Conservation (phyloP, 495 filamentous ascomycete genomes). For the Aspergillus sclerotioniger region DNA sequence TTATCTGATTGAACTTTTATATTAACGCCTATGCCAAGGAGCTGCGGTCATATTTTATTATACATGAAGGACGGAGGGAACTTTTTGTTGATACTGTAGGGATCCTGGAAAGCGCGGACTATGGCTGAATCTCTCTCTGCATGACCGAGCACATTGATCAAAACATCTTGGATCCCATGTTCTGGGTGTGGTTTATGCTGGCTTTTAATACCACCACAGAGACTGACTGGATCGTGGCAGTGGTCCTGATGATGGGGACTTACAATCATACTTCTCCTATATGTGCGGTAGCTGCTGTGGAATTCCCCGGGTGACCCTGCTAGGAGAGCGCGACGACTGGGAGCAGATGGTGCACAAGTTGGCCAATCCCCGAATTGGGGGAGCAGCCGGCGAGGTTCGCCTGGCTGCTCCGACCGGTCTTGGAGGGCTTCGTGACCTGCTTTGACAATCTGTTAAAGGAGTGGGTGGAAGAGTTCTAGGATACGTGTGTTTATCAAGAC, state of each 20-base stretch:
- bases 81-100: slow-evolving; percentile 22
- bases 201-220: slow-evolving; percentile 41
- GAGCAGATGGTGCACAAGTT: slow-evolving; percentile 43
- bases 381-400: slow-evolving; percentile 31
- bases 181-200: slow-evolving; percentile 42
- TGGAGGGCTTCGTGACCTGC: slow-evolving; percentile 23
- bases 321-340: too few relatives aligned
- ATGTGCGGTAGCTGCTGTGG: slow-evolving; percentile 38
- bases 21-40: slow-evolving; percentile 49
- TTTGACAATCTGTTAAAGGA: slow-evolving; percentile 26
- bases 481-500: slow-evolving; percentile 20
- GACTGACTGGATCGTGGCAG: slow-evolving; percentile 30
- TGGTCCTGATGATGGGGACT: slow-evolving; percentile 43
- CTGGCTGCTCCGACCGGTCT: slow-evolving; percentile 23
- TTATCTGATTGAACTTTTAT: slow-evolving; percentile 53
- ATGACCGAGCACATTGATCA: slow-evolving; percentile 33
- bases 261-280: slow-evolving; percentile 43
- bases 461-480: slow-evolving; percentile 45
- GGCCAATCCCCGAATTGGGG: slow-evolving; percentile 35
- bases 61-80: slow-evolving; percentile 42
- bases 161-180: slow-evolving; percentile 32
- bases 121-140: slow-evolving; percentile 19
- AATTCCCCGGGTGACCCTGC: slow-evolving; percentile 49
- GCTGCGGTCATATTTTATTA: slow-evolving; percentile 43
- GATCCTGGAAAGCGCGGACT: slow-evolving; percentile 18